A percentile compares a stretch with the other conserved stretches of the same genome.
Evolutionary conservation across 345 rosid genomes (phyloP).

Genomic region (Mangifera indica): DNA sequence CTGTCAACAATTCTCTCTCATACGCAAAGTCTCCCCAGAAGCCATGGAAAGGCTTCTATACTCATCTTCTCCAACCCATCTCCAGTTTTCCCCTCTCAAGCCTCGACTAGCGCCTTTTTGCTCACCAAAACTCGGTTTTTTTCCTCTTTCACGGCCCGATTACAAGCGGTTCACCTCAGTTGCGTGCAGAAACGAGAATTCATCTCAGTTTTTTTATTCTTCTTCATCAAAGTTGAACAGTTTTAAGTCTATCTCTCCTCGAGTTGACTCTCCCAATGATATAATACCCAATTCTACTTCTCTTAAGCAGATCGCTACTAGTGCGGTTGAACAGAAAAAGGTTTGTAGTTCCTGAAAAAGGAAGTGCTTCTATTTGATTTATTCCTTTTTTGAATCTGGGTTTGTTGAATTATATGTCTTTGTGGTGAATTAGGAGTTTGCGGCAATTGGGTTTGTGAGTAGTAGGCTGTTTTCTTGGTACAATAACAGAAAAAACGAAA

Average conservation of each 20-base stretch:
- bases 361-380: not conserved
- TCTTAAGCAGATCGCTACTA: constrained; percentile 33
- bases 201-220: constrained; percentile 15
- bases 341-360: constrained; percentile 30
- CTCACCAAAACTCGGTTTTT: constrained; percentile 33
- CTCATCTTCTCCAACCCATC: constrained; percentile 49
- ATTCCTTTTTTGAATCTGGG: constrained; percentile 12
- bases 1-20: constrained; percentile 4
- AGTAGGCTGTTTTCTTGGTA: not conserved
- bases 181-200: constrained; percentile 35
- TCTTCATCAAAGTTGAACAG: constrained; percentile 21
- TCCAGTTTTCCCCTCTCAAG: constrained; percentile 35
- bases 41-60: constrained; percentile 95
- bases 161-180: constrained; percentile 45
- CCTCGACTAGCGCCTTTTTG: constrained; percentile 43
- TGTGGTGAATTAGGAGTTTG: not conserved
- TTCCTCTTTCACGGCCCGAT: constrained; percentile 27
- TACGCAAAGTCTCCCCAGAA: constrained; percentile 18
- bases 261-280: constrained; percentile 30
- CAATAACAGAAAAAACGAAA: not conserved
- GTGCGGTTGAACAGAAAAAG: constrained; percentile 44
- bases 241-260: constrained; percentile 17
- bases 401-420: constrained; percentile 15
- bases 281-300: constrained; percentile 29
- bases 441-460: not conserved